phyloP scores from a whole-genome alignment of 2,329 filamentous ascomycete genomes.

The Balansia obtecta region DNA sequence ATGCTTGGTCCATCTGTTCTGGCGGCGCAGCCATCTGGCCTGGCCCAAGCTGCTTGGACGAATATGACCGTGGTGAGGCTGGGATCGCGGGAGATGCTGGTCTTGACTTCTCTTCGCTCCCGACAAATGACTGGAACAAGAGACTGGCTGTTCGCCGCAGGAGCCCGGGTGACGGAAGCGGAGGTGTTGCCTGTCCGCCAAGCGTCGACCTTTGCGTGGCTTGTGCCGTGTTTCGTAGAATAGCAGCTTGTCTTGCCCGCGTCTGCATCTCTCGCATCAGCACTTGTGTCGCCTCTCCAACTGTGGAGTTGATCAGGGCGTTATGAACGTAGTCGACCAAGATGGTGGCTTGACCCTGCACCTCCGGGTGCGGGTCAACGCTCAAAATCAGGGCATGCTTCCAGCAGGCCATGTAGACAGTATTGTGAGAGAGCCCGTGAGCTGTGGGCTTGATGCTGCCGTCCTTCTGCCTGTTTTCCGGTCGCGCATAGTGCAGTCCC shows the following conservation, averaged over 20 bases:
- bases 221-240: slow-evolving; percentile 27
- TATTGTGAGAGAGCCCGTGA: slow-evolving; percentile 64
- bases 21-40: slow-evolving; percentile 43
- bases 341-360: slow-evolving; percentile 72
- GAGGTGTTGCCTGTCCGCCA: slow-evolving; percentile 26
- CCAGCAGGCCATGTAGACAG: slow-evolving; percentile 88
- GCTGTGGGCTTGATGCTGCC: slow-evolving; percentile 44
- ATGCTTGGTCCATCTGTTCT: slow-evolving; percentile 60
- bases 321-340: slow-evolving; percentile 80
- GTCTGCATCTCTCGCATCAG: slow-evolving; percentile 63
- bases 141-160: slow-evolving; percentile 53
- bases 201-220: slow-evolving; percentile 31
- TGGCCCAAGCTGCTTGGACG: slow-evolving; percentile 26
- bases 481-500: slow-evolving; percentile 48
- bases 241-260: slow-evolving; percentile 33
- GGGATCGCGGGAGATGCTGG: slow-evolving; percentile 20
- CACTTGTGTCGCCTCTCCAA: slow-evolving; percentile 56
- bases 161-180: slow-evolving; percentile 42
- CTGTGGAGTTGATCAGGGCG: slow-evolving; percentile 61
- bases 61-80: slow-evolving; percentile 17
- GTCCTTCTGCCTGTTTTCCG: slow-evolving; percentile 42
- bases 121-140: slow-evolving; percentile 46
- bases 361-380: slow-evolving; percentile 88
- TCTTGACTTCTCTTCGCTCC: slow-evolving; percentile 30
- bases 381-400: slow-evolving; percentile 83